Base-by-base conservation (phyloP, 2,329 filamentous ascomycete genomes). In the Apiospora phragmitis region DNA sequence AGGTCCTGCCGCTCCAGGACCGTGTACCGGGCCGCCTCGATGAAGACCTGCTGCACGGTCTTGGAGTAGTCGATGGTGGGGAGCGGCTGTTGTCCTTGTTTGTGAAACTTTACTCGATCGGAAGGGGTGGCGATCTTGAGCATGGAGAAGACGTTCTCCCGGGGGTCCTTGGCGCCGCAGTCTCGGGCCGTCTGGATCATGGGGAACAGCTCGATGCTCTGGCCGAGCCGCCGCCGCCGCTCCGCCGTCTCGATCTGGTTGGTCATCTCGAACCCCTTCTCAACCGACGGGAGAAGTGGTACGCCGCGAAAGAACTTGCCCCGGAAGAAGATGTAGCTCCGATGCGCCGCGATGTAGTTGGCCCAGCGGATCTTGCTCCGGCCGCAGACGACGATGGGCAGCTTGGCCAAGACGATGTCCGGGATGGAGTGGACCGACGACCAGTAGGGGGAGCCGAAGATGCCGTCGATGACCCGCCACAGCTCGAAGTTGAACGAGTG, bases 1-100 rank as follows among this genome's bases (percentile, higher is more conserved):
- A 75, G 45, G 49, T 77, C 75, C 70, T 76, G 75, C 12, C 74
- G 74, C 45, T 77, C 75, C 12, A 75, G 74, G 12, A 75, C 45
- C 3, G 65, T 69, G 65, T 77, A 76, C 12, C 71, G 71, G 47
- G 75, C 75, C 8, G 71, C 72, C 14, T 77, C 75, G 6, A 68
- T 68, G 62, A 75, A 76, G 24, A 76, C 72, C 42, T 75, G 68
- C 71, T 71, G 67, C 18, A 62, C 29, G 21, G 69, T 73, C 71
- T 75, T 76, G 18, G 70, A 59, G 70, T 75, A 74, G 45, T 77
- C 75, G 68, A 76, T 62, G 9, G 9, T 21, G 3, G 75, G 76
- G 45, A 77, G 65, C 18, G 74, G 72, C 68, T 74, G 75, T 1
- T 69, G 51, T 4, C 74, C 76, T 3, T 43, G 47, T 8, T 16